Evolutionary conservation across 805 yeast genomes (phyloP).

Genomic region (Metschnikowia kofuensis): DNA sequence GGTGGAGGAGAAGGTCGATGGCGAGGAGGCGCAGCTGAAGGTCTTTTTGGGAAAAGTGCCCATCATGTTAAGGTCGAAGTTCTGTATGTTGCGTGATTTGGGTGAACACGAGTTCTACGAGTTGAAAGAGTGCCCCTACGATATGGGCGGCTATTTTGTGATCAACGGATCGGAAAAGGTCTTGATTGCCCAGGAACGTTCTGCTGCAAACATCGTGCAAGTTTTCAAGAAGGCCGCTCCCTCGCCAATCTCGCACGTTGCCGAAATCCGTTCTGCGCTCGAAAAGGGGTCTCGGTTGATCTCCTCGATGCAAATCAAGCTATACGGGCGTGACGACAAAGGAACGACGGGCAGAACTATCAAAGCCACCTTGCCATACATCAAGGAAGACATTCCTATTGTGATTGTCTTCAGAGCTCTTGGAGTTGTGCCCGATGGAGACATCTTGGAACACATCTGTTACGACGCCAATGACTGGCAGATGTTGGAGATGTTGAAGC

Average conservation of each 20-base stretch:
- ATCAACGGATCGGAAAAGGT: conserved; percentile 99
- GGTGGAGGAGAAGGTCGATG: conserved; percentile 50
- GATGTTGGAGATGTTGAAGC: conserved; percentile 98
- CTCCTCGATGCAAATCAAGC: conserved; percentile 89
- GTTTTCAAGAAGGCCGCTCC: conserved; percentile 98
- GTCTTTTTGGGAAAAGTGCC: conserved; percentile 97
- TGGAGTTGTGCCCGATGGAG: conserved; percentile 99
- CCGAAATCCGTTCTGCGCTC: conserved; percentile 94
- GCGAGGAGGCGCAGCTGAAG: conserved; percentile 62
- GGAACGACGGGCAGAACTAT: conserved; percentile 75
- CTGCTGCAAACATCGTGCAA: conserved; percentile 98
- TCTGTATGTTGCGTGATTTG: conserved; percentile 86
- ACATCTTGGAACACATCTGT: conserved; percentile 95
- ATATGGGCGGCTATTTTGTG: conserved; percentile 99
- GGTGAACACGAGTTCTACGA: conserved; percentile 92
- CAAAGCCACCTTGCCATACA: conserved; percentile 93
- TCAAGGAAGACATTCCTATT: conserved; percentile 94
- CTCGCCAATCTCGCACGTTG: conserved; percentile 92
- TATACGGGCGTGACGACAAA: conserved; percentile 77
- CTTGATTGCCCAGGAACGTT: conserved; percentile 96
- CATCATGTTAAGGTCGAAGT: conserved; percentile 94
- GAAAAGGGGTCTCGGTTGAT: conserved; percentile 97
- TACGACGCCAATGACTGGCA: conserved; percentile 99
- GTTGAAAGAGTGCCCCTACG: conserved; percentile 97
- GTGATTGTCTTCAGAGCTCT: conserved; percentile 96